Conservation (phyloP, 129 eudicot genomes). For the Centaurea solstitialis region DNA sequence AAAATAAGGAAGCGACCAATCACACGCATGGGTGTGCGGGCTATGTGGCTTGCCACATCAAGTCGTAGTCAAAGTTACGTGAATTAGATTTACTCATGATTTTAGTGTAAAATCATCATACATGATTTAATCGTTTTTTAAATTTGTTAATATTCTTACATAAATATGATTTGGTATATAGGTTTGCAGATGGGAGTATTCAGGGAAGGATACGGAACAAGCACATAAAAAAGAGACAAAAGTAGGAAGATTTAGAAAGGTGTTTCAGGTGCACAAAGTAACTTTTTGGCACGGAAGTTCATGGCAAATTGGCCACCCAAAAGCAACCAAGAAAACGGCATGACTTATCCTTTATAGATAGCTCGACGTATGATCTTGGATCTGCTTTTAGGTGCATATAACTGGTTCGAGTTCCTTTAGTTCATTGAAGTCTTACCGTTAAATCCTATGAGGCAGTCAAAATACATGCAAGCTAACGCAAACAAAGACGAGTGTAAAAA, state of each 20-base stretch:
- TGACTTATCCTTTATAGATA: not conserved
- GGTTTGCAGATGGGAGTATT: slow-evolving; percentile 18
- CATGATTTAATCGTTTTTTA: too few relatives aligned
- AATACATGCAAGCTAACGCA: not conserved
- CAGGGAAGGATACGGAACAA: not conserved
- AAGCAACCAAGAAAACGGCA: slow-evolving; percentile 15
- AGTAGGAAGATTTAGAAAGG: slow-evolving; percentile 36
- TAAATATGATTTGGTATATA: not conserved
- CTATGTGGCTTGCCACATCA: too few relatives aligned
- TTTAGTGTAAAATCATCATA: too few relatives aligned
- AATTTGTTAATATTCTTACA: too few relatives aligned
- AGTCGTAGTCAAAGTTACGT: too few relatives aligned
- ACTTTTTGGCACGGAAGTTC: slow-evolving; percentile 26
- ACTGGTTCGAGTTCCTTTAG: not conserved
- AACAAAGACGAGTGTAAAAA: not conserved
- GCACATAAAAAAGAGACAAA: slow-evolving; percentile 16
- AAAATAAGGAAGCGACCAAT: too few relatives aligned
- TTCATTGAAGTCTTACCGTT: not conserved
- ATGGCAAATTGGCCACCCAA: slow-evolving; percentile 16
- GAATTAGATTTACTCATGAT: too few relatives aligned
- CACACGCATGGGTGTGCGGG: too few relatives aligned
- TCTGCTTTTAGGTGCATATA: not conserved
- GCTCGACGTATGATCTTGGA: not conserved
- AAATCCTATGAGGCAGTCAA: not conserved
- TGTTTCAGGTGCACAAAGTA: slow-evolving; percentile 34